Percentiles rank a stretch among this genome's conserved stretches.
phyloP scores from a whole-genome alignment of 2,329 filamentous ascomycete species.

The Xylaria sp. region DNA sequence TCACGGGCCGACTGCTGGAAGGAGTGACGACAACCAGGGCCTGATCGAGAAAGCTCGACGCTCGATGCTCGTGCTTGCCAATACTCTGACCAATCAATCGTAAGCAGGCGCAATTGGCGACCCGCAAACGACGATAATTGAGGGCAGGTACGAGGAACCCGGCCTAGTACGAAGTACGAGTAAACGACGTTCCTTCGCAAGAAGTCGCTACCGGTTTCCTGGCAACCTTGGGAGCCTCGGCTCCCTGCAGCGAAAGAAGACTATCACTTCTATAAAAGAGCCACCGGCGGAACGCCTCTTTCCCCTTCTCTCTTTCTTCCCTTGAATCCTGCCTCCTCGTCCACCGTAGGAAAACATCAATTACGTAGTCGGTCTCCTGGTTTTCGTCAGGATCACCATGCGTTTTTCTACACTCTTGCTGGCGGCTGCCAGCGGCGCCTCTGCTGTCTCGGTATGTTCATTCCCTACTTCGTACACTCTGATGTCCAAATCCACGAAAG shows the following conservation, averaged over 20 bases:
- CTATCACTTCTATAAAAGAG: not conserved
- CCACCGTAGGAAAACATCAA: not conserved
- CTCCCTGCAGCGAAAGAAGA: not conserved
- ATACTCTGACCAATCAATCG: not conserved
- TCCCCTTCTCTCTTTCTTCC: not conserved
- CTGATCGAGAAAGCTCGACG: not conserved
- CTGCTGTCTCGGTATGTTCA: conserved; percentile 19
- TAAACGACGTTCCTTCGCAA: not conserved
- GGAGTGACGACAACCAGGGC: not conserved
- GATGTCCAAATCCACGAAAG: not conserved
- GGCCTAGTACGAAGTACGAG: not conserved
- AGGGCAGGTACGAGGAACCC: not conserved
- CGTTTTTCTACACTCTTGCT: conserved; percentile 16
- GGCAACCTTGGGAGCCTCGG: not conserved
- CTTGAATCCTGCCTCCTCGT: not conserved
- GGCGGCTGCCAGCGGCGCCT: conserved; percentile 12
- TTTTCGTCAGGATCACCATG: conserved; percentile 9
- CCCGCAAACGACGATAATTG: not conserved
- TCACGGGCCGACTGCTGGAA: not conserved
- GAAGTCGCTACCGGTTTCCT: not conserved
- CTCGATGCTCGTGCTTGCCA: not conserved
- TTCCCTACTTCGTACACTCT: not conserved
- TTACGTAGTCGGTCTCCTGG: not conserved
- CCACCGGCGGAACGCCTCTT: not conserved
- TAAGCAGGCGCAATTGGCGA: not conserved